Evolutionary conservation across 805 yeast species (phyloP), one percentile per base, ranked within the genome.

Genomic region (Kuraishia piskuri): DNA sequence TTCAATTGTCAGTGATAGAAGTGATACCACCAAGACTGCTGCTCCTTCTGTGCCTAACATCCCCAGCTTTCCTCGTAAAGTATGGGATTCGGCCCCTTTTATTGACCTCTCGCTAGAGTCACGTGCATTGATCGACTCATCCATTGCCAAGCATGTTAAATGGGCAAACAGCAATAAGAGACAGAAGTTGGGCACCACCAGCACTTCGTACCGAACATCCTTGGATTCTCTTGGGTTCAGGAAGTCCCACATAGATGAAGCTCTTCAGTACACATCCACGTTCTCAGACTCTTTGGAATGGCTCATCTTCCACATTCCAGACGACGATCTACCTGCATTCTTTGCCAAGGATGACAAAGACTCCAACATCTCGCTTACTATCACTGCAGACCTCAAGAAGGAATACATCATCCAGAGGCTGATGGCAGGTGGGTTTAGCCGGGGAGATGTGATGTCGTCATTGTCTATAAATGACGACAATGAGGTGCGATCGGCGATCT

Each of bases 291-390:
- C 85, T 0, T 66, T 87, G 47, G 88, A 84, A 56, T 87, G 94
- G 92, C 75, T 92, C 20, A 68, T 92, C 10, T 84, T 91, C 58
- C 94, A 92, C 62, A 80, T 92, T 2, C 98, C 98, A 0, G 97
- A 94, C 57, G 98, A 91, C 63, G 99, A 92, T 61, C 71, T 92
- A 31, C 99, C 99, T 0, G 59, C 69, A 0, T 71, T 74, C 49
- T 87, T 87, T 61, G 74, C 77, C 19, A 82, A 83, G 56, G 69
- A 79, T 46, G 75, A 76, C 22, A 76, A 75, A 48, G 90, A 84
- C 59, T 72, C 85, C 0, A 79, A 77, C 50, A 77, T 83, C 22
- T 75, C 78, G 52, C 72, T 86, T 46, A 86, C 78, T 56, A 68
- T 77, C 36, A 70, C 84, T 3, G 75, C 74, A 10, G 77, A 81